A percentile compares a stretch with the other conserved stretches of the same genome.
These are phyloP conservation scores for Megacollybia marginata DNA, from an alignment of 768 basidiomycete genomes.

Conservation along the genomic window DNA sequence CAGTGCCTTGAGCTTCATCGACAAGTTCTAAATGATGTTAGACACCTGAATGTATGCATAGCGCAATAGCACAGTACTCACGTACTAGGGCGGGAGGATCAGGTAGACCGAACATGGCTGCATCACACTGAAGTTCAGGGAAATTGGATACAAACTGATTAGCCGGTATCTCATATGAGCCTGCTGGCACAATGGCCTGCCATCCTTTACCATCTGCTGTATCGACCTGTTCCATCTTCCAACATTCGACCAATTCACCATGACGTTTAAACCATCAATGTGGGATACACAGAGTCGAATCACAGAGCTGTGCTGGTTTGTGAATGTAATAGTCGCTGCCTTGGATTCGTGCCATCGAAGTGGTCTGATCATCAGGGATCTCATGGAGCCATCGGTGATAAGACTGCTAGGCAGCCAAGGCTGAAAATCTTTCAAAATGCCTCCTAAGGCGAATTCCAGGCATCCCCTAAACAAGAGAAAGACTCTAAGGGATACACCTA, in stretches of 20 bases:
- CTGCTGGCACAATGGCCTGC: not conserved
- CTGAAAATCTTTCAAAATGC: too few species aligned
- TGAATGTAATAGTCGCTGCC: slow-evolving; percentile 1
- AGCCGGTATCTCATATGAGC: not conserved
- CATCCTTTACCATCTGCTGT: not conserved
- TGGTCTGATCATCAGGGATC: not conserved
- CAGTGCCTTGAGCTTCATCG: not conserved
- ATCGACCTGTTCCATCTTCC: not conserved
- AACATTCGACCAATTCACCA: not conserved
- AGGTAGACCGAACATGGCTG: too few species aligned
- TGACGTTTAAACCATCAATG: not conserved
- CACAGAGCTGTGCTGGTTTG: not conserved
- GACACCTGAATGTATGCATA: not conserved
- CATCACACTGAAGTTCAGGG: not conserved
- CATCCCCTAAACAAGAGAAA: too few species aligned
- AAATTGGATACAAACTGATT: not conserved
- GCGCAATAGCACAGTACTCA: not conserved
- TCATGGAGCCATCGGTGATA: slow-evolving; percentile 3
- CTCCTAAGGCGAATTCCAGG: too few species aligned
- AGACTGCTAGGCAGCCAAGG: too few species aligned
- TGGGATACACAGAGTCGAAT: not conserved
- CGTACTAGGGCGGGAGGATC: not conserved
- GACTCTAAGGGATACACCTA: too few species aligned
- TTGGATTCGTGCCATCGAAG: not conserved
- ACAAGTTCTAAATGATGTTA: not conserved